Evolutionary conservation across 371 early-diverging fungal species (phyloP).

Genomic region (Rhizopus sp.): DNA sequence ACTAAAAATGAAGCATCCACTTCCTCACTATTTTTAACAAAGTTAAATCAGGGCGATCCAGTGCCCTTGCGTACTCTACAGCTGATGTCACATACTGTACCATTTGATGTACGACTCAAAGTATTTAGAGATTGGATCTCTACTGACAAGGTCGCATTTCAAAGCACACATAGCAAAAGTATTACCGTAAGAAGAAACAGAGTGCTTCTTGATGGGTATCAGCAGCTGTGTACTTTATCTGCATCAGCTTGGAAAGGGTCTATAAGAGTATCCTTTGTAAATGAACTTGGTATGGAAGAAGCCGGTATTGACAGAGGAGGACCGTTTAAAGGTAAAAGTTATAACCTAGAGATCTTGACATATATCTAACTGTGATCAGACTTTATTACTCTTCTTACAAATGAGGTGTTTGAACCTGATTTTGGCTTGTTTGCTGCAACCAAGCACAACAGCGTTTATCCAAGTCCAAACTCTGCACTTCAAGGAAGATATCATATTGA

Average conservation of each 20-base stretch:
- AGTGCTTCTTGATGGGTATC: constrained; percentile 84
- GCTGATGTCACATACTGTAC: constrained; percentile 84
- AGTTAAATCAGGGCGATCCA: constrained; percentile 53
- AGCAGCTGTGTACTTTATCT: constrained; percentile 53
- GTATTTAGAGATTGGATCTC: constrained; percentile 78
- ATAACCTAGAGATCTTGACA: constrained; percentile 24
- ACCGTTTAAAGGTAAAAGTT: constrained; percentile 74
- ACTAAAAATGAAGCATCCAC: constrained; percentile 2
- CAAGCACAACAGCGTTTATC: constrained; percentile 70
- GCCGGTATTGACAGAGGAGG: constrained; percentile 94
- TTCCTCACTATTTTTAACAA: constrained; percentile 28
- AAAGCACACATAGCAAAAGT: constrained; percentile 20
- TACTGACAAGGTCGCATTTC: constrained; percentile 46
- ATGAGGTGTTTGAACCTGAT: constrained; percentile 78
- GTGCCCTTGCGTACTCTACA: constrained; percentile 68
- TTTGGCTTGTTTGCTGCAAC: constrained; percentile 75
- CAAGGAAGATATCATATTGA: constrained; percentile 58
- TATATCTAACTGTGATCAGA: constrained; percentile 51
- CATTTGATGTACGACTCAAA: constrained; percentile 77
- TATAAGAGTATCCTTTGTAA: constrained; percentile 83
- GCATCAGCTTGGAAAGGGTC: constrained; percentile 66
- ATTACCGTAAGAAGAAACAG: constrained; percentile 70
- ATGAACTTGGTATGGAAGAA: constrained; percentile 71
- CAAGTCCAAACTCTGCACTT: constrained; percentile 54
- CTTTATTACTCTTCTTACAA: constrained; percentile 77